Percentiles rank a stretch among this genome's conserved stretches.
Evolutionary conservation across 2,329 filamentous ascomycete genomes (phyloP).

Genomic region (Cytospora leucostoma): DNA sequence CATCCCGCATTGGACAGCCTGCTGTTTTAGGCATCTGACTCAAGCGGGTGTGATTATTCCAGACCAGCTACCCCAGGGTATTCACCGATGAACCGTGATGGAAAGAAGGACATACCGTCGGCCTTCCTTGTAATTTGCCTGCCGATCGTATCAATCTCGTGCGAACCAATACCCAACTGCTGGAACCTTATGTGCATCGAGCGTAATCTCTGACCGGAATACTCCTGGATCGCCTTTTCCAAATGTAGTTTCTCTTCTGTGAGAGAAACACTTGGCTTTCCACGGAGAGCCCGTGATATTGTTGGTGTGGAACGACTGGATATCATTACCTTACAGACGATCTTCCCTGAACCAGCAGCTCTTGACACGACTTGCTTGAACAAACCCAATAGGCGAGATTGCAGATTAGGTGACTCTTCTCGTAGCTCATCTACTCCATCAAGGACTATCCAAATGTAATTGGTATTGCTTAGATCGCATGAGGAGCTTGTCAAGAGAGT

Average conservation of each 20-base stretch:
- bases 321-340: conserved; percentile 35
- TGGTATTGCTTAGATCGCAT: conserved; percentile 2
- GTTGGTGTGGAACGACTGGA: conserved; percentile 31
- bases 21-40: no score
- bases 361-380: conserved; percentile 27
- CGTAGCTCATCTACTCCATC: conserved; percentile 33
- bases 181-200: conserved; percentile 19
- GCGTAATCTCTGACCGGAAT: conserved; percentile 27
- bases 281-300: conserved; percentile 23
- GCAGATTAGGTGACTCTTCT: conserved; percentile 30
- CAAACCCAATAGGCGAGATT: conserved; percentile 23
- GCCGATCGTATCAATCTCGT: conserved; percentile 29
- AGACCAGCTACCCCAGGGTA: background rate
- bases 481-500: conserved; percentile 26
- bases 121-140: conserved; percentile 31
- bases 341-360: conserved; percentile 10
- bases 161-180: conserved; percentile 26
- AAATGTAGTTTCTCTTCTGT: conserved; percentile 32
- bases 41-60: no score
- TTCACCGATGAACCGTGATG: background rate
- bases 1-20: background rate
- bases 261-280: conserved; percentile 32
- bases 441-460: conserved; percentile 34
- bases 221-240: conserved; percentile 30
- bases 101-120: conserved; percentile 31